Evolutionary conservation across 768 basidiomycete genomes (phyloP), one percentile per base, ranked within the genome.

Genomic region (Lentinus brumalis): DNA sequence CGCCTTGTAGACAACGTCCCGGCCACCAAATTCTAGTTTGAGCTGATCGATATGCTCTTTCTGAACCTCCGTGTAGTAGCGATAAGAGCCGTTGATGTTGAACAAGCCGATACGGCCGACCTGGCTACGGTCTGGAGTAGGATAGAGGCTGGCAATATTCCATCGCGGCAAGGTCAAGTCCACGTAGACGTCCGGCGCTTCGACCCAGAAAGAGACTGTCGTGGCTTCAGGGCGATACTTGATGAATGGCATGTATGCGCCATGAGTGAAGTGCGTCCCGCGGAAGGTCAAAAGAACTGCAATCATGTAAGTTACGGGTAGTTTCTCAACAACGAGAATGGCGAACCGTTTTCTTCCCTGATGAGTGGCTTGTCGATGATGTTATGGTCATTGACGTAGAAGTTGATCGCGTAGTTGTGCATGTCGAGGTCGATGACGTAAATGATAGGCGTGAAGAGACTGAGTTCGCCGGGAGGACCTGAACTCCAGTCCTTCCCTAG

Each of bases 331-430:
- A 52, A 29, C 16, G 4, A n/a, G 49, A 30, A 44, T 16, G 40
- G 64, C 74, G 57, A 67, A 94, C 94, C 87, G 71, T 98, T 98
- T 66, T 94, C 91, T n/a, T 94, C 89, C 57, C 76, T 77, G 58
- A 87, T 77, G 38, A 88, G 76, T 3, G 95, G 94, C 62, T 90
- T 91, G 77, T 97, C 94, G 52, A 98, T 91, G 70, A 98, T 93
- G 70, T 98, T 98, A 69, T 94, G 94, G 73, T 98, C 96, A 70
- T 98, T 98, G 53, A 92, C 86, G 70, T 92, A 96, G 29, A 92
- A 71, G 66, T 90, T 89, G 52, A 96, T 70, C 60, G 85, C 82
- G 73, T 87, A 96, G 67, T 93, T 86, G 70, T 87, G 80, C 60
- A 98, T 73, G 57, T 86, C 81, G 50, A 97, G 64, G 51, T 88